Conservation (phyloP, 352 stramenopile genomes). For the Phytophthora fragariae region DNA sequence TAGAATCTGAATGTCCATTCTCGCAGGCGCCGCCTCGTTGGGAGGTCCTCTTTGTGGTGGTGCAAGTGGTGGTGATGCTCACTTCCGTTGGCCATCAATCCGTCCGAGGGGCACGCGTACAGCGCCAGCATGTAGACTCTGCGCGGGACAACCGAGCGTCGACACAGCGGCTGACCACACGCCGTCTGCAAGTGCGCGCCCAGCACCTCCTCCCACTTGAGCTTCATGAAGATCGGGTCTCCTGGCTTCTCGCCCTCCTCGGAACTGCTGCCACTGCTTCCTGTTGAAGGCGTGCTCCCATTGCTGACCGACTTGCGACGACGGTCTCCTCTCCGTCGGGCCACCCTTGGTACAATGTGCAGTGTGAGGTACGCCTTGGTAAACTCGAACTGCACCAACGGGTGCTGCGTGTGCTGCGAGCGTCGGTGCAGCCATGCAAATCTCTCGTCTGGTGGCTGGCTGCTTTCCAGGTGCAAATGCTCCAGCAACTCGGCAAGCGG, state of each 20-base stretch:
- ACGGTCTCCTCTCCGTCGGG: not conserved
- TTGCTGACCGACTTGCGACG: not conserved
- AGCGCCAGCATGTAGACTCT: constrained; percentile 51
- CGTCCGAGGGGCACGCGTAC: constrained; percentile 49
- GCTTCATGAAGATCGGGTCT: constrained; percentile 23
- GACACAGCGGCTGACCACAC: constrained; percentile 43
- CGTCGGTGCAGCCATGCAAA: constrained; percentile 30
- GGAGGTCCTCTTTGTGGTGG: constrained; percentile 21
- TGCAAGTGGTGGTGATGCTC: constrained; percentile 30
- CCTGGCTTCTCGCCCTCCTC: constrained; percentile 15
- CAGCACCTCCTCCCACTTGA: constrained; percentile 59
- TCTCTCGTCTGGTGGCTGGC: constrained; percentile 22
- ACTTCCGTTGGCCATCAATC: constrained; percentile 7
- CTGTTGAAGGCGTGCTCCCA: constrained; percentile 10
- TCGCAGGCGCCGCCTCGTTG: constrained; percentile 42
- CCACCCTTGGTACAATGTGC: constrained; percentile 14
- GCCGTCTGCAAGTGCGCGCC: constrained; percentile 54
- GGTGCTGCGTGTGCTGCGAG: constrained; percentile 30
- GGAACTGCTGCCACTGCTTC: constrained; percentile 22
- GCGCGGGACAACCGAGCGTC: constrained; percentile 22
- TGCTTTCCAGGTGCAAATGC: constrained; percentile 32
- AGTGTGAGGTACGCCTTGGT: constrained; percentile 27
- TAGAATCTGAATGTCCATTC: constrained; percentile 59
- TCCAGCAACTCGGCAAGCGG: constrained; percentile 29
- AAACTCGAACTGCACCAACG: constrained; percentile 34